Conservation (phyloP, 306 rosid species). For the Corylus heterophylla region DNA sequence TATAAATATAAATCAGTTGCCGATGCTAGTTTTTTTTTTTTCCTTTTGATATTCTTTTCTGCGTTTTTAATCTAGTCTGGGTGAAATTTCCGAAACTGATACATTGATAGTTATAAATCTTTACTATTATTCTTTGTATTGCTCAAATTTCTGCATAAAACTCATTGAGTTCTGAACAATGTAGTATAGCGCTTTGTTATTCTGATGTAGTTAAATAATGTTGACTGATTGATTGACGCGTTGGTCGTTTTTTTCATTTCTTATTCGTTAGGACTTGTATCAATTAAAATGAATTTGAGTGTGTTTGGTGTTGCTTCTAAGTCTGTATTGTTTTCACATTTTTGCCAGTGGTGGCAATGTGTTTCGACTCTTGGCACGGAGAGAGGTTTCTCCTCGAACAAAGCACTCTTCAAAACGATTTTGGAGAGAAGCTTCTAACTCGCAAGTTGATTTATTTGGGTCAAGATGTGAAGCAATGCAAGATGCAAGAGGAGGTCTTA, state of each 20-base stretch:
- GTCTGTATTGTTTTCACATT: not conserved
- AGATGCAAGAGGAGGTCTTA: slow-evolving; percentile 50
- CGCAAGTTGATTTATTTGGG: slow-evolving; percentile 24
- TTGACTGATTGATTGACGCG: not conserved
- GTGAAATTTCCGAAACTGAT: not conserved
- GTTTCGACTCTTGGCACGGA: slow-evolving; percentile 43
- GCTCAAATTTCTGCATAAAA: not conserved
- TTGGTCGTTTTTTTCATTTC: not conserved
- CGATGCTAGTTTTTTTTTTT: not conserved
- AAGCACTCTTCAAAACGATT: slow-evolving; percentile 38
- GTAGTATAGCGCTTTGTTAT: not conserved
- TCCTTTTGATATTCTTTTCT: not conserved
- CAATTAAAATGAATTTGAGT: not conserved
- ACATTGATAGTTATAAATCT: not conserved
- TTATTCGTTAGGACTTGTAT: not conserved
- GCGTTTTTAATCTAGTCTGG: not conserved
- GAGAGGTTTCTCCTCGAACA: slow-evolving; percentile 51
- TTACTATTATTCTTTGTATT: not conserved
- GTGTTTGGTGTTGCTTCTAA: slow-evolving; percentile 12
- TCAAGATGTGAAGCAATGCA: slow-evolving; percentile 36
- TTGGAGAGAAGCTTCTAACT: slow-evolving; percentile 35
- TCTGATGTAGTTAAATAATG: not conserved
- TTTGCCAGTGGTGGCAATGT: slow-evolving; percentile 47
- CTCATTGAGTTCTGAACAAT: not conserved
- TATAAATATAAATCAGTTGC: not conserved